Base-by-base conservation (phyloP, 805 yeast species). In the Clavispora fructus region DNA sequence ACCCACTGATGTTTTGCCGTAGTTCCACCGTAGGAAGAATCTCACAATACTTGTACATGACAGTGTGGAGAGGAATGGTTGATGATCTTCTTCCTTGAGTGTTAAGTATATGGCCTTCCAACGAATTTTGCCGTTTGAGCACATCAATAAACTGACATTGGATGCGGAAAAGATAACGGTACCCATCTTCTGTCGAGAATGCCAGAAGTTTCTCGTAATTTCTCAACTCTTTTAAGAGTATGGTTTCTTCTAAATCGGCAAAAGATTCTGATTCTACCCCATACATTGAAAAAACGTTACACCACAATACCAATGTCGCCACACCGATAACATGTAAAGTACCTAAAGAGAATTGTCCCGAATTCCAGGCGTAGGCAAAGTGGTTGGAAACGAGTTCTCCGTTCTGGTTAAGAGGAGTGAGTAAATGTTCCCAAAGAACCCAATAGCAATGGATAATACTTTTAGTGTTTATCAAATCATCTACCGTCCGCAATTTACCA, bases 221-320 rank as follows among this genome's bases (percentile, higher is more conserved):
- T 13, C 52, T 47, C 5, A 45, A 49, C 10, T 56, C 58, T 25
- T 55, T 56, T n/a, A 23, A 12, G n/a, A 43, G 27, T 27, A 47
- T 44, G 23, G 35, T 27, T 12, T 39, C 46, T 11, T 47, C 52
- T 7, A 30, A 17, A 23, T 58, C 65, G 17, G 48, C 40, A 45
- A 53, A 64, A 14, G 50, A 35, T 14, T 56, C 50, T 28, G 66
- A 60, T 45, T 69, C 74, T 11, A 52, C 41, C 0, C 76, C 76
- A 28, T 60, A 55, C 3, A 62, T 59, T 6, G 68, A 53, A 44
- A 55, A 68, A 16, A 65, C 59, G 46, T 65, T 70, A 50, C 74
- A 61, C 76, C 76, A 72, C 27, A 72, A 51, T 1, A 68, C 71
- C 30, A 69, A 53, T 16, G 64, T 66, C 1, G 74, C 69, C 9